Conservation (phyloP, 257 asterid genomes). For the Forsythia viridissima region DNA sequence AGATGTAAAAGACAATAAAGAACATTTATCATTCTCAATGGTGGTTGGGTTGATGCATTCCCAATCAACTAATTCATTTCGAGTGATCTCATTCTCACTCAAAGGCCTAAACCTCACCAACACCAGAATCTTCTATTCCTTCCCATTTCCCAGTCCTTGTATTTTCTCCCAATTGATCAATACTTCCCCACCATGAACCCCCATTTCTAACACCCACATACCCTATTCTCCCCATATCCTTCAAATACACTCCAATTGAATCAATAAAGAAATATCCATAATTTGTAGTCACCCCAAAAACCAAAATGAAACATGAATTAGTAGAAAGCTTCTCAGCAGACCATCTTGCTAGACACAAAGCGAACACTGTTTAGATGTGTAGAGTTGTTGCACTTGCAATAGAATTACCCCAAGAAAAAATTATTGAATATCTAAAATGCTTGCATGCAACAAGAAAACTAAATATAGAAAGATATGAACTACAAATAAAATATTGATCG, state of each 20-base stretch:
- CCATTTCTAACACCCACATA: slow-evolving; percentile 49
- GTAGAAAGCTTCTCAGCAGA: background rate
- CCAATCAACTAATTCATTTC: too few species aligned
- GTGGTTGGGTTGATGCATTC: too few species aligned
- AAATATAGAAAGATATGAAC: slow-evolving; percentile 38
- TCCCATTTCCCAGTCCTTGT: too few species aligned
- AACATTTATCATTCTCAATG: slow-evolving; percentile 81
- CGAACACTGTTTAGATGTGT: slow-evolving; percentile 16
- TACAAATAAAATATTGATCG: slow-evolving; percentile 27
- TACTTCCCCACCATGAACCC: too few species aligned
- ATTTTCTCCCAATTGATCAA: too few species aligned
- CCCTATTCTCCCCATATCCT: slow-evolving; percentile 26
- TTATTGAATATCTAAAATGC: slow-evolving; percentile 22
- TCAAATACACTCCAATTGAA: slow-evolving; percentile 32
- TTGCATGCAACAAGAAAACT: slow-evolving; percentile 46
- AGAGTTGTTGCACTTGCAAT: slow-evolving; percentile 24
- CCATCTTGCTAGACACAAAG: slow-evolving; percentile 17
- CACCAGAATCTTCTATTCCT: too few species aligned
- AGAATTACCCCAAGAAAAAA: slow-evolving; percentile 26
- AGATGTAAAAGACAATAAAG: slow-evolving; percentile 11
- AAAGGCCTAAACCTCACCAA: too few species aligned
- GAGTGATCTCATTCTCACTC: too few species aligned
- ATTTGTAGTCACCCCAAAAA: background rate
- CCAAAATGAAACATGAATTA: background rate
- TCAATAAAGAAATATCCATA: slow-evolving; percentile 20